Conservation (phyloP, 2,329 filamentous ascomycete genomes). For the Fusarium sp. region DNA sequence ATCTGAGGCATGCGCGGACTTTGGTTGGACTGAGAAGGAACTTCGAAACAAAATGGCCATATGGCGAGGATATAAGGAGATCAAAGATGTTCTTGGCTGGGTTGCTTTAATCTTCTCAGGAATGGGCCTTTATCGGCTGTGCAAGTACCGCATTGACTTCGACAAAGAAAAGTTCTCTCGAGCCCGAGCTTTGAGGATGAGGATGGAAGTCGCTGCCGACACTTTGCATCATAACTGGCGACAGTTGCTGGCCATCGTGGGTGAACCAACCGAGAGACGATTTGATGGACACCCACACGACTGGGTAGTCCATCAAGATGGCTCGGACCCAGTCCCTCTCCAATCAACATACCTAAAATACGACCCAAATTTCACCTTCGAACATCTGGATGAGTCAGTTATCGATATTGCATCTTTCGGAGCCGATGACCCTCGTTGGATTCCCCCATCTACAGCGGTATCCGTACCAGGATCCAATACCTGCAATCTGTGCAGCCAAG, state of each 20-base stretch:
- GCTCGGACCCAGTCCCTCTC: neutral
- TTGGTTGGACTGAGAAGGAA: neutral
- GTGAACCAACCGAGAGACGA: neutral
- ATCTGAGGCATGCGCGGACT: neutral
- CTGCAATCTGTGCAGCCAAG: neutral
- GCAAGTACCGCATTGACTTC: constrained; percentile 1
- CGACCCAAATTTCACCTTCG: neutral
- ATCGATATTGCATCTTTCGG: neutral
- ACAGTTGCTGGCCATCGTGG: neutral
- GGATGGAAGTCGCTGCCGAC: constrained; percentile 1
- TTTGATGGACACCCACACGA: constrained; percentile 1
- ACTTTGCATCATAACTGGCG: neutral
- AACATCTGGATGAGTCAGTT: neutral
- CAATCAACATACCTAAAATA: neutral
- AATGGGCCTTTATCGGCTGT: neutral
- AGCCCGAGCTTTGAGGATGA: neutral
- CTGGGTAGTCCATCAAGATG: constrained; percentile 1
- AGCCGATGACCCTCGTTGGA: neutral
- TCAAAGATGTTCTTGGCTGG: neutral
- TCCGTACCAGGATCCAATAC: neutral
- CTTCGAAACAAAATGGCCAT: constrained; percentile 4
- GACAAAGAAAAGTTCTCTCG: neutral
- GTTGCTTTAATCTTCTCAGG: neutral
- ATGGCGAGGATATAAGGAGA: constrained; percentile 5
- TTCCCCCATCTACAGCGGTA: neutral